phyloP scores from a whole-genome alignment of 805 yeast genomes.

The Candida stauntonica region DNA sequence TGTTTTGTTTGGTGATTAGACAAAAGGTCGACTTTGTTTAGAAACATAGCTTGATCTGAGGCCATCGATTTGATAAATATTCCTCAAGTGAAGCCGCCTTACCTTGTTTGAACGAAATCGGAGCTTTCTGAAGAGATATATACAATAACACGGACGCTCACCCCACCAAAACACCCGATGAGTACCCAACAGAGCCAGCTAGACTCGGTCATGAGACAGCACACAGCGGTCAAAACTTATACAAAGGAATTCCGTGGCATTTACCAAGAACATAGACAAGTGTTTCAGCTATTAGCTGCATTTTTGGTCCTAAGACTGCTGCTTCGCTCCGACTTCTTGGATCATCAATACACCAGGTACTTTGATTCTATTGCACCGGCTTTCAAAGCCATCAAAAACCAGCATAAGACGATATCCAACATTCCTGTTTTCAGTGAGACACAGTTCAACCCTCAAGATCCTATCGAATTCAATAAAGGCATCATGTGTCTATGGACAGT shows the following conservation, averaged over 20 bases:
- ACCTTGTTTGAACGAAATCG: too few relatives aligned
- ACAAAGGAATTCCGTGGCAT: neutral
- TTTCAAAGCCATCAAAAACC: too few relatives aligned
- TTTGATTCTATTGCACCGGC: too few relatives aligned
- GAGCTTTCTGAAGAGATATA: too few relatives aligned
- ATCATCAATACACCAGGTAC: neutral
- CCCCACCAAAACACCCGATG: neutral
- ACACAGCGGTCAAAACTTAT: neutral
- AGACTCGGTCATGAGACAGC: neutral
- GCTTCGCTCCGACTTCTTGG: neutral
- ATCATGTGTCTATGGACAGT: constrained; percentile 2
- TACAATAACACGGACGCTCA: too few relatives aligned
- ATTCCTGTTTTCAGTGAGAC: neutral
- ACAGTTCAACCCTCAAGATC: constrained; percentile 6
- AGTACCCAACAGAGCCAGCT: neutral
- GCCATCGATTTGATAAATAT: too few relatives aligned
- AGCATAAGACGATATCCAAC: neutral
- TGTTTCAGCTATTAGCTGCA: neutral
- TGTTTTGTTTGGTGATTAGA: too few relatives aligned
- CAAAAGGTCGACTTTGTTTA: too few relatives aligned
- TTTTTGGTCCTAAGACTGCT: neutral
- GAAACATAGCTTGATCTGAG: too few relatives aligned
- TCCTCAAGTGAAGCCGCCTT: too few relatives aligned
- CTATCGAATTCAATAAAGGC: constrained; percentile 2
- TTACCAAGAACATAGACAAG: constrained; percentile 1